These are phyloP conservation scores for Withania somnifera DNA, from an alignment of 305 asterid genomes.

Conservation along the genomic window DNA sequence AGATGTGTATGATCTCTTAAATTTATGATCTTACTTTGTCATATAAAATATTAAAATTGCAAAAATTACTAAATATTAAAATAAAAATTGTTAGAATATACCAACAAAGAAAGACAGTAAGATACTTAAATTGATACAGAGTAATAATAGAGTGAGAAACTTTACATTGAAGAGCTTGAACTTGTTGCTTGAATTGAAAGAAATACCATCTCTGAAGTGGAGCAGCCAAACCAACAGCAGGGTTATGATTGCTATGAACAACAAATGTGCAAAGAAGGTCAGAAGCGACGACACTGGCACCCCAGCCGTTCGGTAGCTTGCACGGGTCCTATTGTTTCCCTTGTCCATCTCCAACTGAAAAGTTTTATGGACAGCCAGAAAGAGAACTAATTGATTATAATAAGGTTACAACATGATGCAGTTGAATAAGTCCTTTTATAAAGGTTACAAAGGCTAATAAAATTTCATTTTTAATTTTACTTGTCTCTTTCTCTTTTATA, in stretches of 20 bases:
- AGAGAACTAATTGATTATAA: not conserved
- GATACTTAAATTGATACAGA: not conserved
- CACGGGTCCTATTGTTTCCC: not conserved
- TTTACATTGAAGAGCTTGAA: not conserved
- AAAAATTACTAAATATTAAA: too few species aligned
- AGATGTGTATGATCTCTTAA: too few species aligned
- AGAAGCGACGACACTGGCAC: not conserved
- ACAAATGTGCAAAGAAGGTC: not conserved
- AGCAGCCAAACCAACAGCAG: not conserved
- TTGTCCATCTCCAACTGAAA: not conserved
- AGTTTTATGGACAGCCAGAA: not conserved
- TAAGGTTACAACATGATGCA: not conserved
- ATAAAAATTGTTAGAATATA: too few species aligned
- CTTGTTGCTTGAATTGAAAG: not conserved
- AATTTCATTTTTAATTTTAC: not conserved
- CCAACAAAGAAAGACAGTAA: not conserved
- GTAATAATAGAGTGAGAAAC: not conserved
- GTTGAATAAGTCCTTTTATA: not conserved
- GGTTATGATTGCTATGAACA: slow-evolving; percentile 3
- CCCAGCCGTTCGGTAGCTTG: not conserved
- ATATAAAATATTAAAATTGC: too few species aligned
- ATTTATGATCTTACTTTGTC: too few species aligned
- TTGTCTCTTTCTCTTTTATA: not conserved
- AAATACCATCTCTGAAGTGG: not conserved
- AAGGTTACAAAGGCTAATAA: too few species aligned